A percentile compares a stretch with the other conserved stretches of the same genome.
phyloP scores from a whole-genome alignment of 768 basidiomycete species.

The Mycena filopes region DNA sequence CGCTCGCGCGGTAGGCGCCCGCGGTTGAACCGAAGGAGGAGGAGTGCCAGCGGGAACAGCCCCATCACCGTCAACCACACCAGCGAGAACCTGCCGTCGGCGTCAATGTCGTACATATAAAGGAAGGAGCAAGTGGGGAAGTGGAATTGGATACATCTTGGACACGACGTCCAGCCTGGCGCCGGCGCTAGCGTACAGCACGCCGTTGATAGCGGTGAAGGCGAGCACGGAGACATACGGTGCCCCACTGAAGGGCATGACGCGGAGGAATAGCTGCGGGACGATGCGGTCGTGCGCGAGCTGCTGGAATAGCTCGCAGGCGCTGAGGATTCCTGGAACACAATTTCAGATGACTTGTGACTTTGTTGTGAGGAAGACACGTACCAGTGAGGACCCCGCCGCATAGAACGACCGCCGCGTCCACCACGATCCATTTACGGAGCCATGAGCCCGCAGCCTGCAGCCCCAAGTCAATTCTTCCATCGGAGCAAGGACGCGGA shows the following conservation, averaged over 20 bases:
- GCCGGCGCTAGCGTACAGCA: conserved; percentile 69
- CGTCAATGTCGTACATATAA: background rate
- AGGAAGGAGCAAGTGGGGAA: background rate
- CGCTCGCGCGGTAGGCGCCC: conserved; percentile 61
- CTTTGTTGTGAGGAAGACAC: conserved; percentile 3
- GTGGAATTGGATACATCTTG: conserved; percentile 56
- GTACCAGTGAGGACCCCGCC: conserved; percentile 77
- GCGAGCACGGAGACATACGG: conserved; percentile 62
- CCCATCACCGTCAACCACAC: conserved; percentile 75
- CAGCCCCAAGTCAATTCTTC: background rate
- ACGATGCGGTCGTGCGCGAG: conserved; percentile 70
- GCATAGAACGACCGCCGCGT: conserved; percentile 77
- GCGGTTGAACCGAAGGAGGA: conserved; percentile 74
- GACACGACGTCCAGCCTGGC: conserved; percentile 64
- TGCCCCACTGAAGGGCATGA: conserved; percentile 60
- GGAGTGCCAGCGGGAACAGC: conserved; percentile 68
- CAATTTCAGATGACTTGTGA: background rate
- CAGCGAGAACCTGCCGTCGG: conserved; percentile 63
- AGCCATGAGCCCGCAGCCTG: conserved; percentile 72
- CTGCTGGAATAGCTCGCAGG: conserved; percentile 68
- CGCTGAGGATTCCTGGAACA: conserved; percentile 62
- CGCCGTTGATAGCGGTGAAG: conserved; percentile 60
- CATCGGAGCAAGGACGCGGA: background rate
- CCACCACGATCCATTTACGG: conserved; percentile 68
- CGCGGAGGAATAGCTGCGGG: conserved; percentile 60